phyloP scores from a whole-genome alignment of 768 basidiomycete species.

The Lactifluus subvellereus region DNA sequence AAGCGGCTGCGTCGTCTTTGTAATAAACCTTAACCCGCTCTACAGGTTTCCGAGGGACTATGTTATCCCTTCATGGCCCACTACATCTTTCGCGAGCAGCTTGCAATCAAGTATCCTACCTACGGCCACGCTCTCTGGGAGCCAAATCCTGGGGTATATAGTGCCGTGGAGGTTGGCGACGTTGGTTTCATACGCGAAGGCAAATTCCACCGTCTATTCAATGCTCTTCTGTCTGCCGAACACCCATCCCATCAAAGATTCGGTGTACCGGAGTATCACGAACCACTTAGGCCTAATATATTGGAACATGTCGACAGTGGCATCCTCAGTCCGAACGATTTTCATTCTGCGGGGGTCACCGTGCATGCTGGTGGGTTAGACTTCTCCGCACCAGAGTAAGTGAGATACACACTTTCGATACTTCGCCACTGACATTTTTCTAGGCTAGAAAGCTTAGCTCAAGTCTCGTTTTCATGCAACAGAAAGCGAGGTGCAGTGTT shows the following conservation, averaged over 20 bases:
- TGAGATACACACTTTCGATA: not conserved
- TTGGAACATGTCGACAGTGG: not conserved
- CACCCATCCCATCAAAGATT: not conserved
- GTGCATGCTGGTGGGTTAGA: not conserved
- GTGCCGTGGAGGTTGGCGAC: conserved; percentile 20
- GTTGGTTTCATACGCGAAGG: conserved; percentile 24
- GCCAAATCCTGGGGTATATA: conserved; percentile 11
- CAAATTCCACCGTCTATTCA: conserved; percentile 23
- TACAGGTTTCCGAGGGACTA: no score
- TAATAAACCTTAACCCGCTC: no score
- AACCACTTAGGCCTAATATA: not conserved
- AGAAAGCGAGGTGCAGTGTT: not conserved
- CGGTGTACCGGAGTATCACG: not conserved
- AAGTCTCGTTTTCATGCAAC: not conserved
- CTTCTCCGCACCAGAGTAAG: not conserved
- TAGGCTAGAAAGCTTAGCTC: not conserved
- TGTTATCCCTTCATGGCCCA: not conserved
- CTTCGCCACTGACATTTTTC: not conserved
- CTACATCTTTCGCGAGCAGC: conserved; percentile 11
- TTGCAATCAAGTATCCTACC: not conserved
- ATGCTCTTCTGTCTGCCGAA: conserved; percentile 1
- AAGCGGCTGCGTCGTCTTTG: no score
- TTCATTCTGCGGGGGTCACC: not conserved
- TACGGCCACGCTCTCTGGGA: conserved; percentile 21
- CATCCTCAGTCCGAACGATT: not conserved